Conservation (phyloP, 2,329 filamentous ascomycete genomes). For the Beauveria rudraprayagi region DNA sequence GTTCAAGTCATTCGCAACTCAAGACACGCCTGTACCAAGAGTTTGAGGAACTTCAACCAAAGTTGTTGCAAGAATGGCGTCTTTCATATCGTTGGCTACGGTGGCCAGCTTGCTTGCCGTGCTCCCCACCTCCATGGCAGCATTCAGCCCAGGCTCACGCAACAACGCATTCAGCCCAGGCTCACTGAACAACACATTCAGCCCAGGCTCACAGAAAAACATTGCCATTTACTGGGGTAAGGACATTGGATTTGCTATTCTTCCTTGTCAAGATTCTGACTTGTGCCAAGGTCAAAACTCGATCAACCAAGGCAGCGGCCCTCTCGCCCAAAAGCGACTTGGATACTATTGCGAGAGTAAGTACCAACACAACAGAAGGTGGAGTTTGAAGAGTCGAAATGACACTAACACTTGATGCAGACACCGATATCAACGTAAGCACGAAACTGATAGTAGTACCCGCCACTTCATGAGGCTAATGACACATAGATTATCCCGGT, state of each 20-base stretch:
- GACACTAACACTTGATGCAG: slow-evolving; percentile 20
- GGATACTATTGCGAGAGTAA: slow-evolving; percentile 51
- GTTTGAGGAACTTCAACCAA: neutral
- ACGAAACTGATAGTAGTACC: neutral
- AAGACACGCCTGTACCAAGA: neutral
- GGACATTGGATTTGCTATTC: neutral
- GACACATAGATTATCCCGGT: slow-evolving; percentile 45
- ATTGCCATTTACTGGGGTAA: slow-evolving; percentile 61
- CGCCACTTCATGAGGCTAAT: neutral
- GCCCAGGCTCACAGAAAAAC: slow-evolving; percentile 40
- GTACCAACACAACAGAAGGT: slow-evolving; percentile 15
- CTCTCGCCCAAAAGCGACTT: slow-evolving; percentile 44
- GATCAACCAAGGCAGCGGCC: slow-evolving; percentile 34
- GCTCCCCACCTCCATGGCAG: slow-evolving; percentile 27
- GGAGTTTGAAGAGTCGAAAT: neutral
- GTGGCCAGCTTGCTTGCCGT: slow-evolving; percentile 17
- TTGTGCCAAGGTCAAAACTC: slow-evolving; percentile 49
- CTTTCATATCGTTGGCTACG: slow-evolving; percentile 10
- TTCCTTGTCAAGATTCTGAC: neutral
- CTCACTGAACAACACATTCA: slow-evolving; percentile 42
- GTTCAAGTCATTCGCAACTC: neutral
- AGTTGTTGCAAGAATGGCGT: neutral
- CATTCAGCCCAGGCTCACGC: slow-evolving; percentile 35
- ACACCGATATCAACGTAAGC: slow-evolving; percentile 39
- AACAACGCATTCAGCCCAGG: slow-evolving; percentile 16